Evolutionary conservation across 2,329 filamentous ascomycete genomes (phyloP), one percentile per base, ranked within the genome.

Genomic region (Aspergillus sp.): DNA sequence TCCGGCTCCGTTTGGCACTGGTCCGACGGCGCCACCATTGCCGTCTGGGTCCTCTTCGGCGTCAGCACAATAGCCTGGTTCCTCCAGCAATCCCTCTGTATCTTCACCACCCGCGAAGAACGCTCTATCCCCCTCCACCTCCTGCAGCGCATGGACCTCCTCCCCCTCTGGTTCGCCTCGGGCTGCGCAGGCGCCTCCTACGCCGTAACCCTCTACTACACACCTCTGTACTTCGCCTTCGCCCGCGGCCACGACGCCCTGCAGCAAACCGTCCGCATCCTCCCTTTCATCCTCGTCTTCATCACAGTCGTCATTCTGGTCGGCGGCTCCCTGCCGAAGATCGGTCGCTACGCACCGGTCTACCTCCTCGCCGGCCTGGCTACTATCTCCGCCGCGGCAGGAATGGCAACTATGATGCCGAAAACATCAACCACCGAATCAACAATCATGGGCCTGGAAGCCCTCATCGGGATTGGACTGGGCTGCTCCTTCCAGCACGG

Each of bases 161-260:
- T 81, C 1, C 62, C 82, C 1, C 68, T 84, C 0, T 82, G 78
- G 61, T 65, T 79, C 23, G 70, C 72, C 6, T 79, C 74, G 1
- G 66, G 71, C 2, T 71, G 69, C 33, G 71, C 71, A 0, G 74
- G 70, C 6, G 70, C 74, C 3, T 68, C 68, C 8, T 62, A 75
- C 41, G 77, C 76, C 51, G 37, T 67, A 12, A 45, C 73, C 0
- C 70, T 81, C 6, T 85, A 84, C 69, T 85, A 81, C 68, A 78
- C 81, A 7, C 83, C 83, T 0, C 69, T 85, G 0, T 84, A 77
- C 69, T 84, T 84, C 66, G 79, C 82, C 57, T 85, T 84, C 64
- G 75, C 74, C 0, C 73, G 70, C 3, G 77, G 77, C 5, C 79
- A 81, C 43, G 68, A 62, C 0, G 70, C 67, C 1, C 37, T 72